phyloP scores from a whole-genome alignment of 129 eudicot genomes.

The Gnaphalium uliginosum region DNA sequence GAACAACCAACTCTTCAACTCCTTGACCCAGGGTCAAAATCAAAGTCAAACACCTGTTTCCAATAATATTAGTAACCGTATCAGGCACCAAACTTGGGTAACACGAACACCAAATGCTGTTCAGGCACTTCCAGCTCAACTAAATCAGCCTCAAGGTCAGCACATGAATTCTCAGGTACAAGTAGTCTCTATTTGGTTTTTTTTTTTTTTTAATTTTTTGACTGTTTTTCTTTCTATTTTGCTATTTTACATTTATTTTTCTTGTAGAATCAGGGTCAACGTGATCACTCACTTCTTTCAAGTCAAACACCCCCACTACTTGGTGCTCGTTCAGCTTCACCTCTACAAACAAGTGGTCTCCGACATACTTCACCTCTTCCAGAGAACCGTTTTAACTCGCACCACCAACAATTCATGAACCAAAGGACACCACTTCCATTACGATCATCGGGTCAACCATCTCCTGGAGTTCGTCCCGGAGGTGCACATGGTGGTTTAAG shows the following conservation, averaged over 20 bases:
- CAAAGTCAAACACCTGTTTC: conserved; percentile 38
- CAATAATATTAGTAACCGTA: conserved; percentile 13
- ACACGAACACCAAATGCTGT: conserved; percentile 46
- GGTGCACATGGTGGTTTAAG: conserved; percentile 29
- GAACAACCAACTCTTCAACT: conserved; percentile 23
- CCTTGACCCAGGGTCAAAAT: conserved; percentile 32
- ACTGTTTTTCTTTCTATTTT: background rate
- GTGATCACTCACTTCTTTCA: conserved; percentile 27
- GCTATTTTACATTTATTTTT: background rate
- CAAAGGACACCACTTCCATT: conserved; percentile 38
- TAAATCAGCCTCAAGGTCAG: conserved; percentile 35
- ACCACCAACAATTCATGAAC: conserved; percentile 35
- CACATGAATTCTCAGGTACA: conserved; percentile 45
- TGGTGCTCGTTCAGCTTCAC: conserved; percentile 36
- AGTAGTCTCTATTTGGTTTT: background rate
- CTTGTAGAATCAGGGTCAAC: conserved; percentile 39
- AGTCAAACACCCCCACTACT: conserved; percentile 41
- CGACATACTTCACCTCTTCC: conserved; percentile 36
- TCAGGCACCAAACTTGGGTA: conserved; percentile 39
- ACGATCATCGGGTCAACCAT: conserved; percentile 35
- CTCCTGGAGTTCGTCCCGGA: conserved; percentile 42
- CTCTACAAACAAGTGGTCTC: conserved; percentile 31
- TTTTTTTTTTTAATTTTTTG: background rate
- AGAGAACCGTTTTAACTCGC: conserved; percentile 35
- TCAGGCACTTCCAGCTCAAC: conserved; percentile 70